Conservation (phyloP, 2,329 filamentous ascomycete species). For the Boeremia lycopersici region DNA sequence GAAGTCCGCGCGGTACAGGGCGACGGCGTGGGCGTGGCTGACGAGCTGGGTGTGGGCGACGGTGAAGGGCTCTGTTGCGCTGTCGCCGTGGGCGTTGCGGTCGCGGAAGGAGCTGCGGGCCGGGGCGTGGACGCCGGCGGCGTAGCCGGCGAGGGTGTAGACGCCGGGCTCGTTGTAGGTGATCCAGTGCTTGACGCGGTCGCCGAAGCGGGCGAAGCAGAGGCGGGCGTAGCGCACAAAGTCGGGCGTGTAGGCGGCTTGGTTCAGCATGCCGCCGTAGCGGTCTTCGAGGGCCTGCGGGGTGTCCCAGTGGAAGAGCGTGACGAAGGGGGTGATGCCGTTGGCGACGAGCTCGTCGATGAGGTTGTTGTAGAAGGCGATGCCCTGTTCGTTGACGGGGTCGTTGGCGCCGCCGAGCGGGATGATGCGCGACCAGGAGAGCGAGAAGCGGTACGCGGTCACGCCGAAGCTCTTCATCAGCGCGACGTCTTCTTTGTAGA, state of each 20-base stretch:
- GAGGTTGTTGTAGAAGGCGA: conserved; percentile 24
- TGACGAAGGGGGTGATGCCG: conserved; percentile 26
- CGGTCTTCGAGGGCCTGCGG: conserved; percentile 26
- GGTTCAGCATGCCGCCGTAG: conserved; percentile 28
- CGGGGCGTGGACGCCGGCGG: conserved; percentile 42
- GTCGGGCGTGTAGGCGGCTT: conserved; percentile 29
- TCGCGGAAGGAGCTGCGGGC: conserved; percentile 14
- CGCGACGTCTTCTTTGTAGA: conserved; percentile 53
- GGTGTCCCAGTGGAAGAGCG: conserved; percentile 29
- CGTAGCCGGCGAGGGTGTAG: conserved; percentile 36
- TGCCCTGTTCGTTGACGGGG: conserved; percentile 23
- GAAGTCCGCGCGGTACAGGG: conserved; percentile 51
- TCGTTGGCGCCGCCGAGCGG: conserved; percentile 25
- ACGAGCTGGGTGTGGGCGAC: conserved; percentile 51
- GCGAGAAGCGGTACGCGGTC: conserved; percentile 27
- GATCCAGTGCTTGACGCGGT: conserved; percentile 50
- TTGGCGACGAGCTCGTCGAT: conserved; percentile 24
- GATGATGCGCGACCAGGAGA: conserved; percentile 27
- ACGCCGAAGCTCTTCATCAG: conserved; percentile 28
- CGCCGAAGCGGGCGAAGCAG: conserved; percentile 47
- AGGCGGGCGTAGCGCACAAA: conserved; percentile 49
- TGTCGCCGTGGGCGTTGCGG: conserved; percentile 17
- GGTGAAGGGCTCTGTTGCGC: conserved; percentile 32
- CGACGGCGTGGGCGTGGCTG: conserved; percentile 47
- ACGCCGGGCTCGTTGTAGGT: conserved; percentile 51